phyloP scores from a whole-genome alignment of 2,329 filamentous ascomycete genomes.

The Colletotrichum phormii region DNA sequence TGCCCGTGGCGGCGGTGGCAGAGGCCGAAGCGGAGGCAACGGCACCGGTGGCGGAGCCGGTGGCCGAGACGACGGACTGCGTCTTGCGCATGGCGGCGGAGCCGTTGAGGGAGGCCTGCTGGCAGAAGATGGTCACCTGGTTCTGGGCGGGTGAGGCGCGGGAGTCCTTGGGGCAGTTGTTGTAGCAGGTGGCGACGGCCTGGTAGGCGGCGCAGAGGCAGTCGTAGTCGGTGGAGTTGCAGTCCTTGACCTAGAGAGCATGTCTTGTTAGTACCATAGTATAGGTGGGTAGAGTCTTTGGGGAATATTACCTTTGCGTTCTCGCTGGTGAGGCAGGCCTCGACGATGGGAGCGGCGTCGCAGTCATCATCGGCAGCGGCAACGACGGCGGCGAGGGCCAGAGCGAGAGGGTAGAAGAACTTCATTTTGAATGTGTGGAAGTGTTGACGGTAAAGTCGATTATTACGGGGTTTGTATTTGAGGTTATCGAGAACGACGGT shows the following conservation, averaged over 20 bases:
- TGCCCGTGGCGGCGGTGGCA: slow-evolving; percentile 39
- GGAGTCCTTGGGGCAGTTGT: slow-evolving; percentile 66
- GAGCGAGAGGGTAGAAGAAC: slow-evolving; percentile 54
- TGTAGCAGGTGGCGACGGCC: slow-evolving; percentile 63
- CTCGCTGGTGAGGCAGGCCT: slow-evolving; percentile 55
- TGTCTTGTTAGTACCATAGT: background rate
- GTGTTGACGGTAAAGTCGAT: background rate
- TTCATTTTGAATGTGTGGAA: slow-evolving; percentile 53
- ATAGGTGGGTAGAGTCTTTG: background rate
- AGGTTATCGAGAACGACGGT: slow-evolving; percentile 3
- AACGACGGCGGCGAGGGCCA: slow-evolving; percentile 47
- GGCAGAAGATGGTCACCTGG: slow-evolving; percentile 58
- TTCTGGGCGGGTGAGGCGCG: slow-evolving; percentile 48
- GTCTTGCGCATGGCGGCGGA: slow-evolving; percentile 45
- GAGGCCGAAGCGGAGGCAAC: slow-evolving; percentile 40
- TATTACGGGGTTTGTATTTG: background rate
- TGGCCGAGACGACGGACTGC: slow-evolving; percentile 38
- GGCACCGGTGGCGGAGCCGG: slow-evolving; percentile 39
- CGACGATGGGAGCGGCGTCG: slow-evolving; percentile 60
- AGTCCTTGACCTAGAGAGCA: slow-evolving; percentile 47
- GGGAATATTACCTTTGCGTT: slow-evolving; percentile 47
- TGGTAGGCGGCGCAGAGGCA: slow-evolving; percentile 60
- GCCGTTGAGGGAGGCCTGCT: slow-evolving; percentile 57
- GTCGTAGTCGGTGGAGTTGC: slow-evolving; percentile 54
- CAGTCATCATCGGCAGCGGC: slow-evolving; percentile 48